Conservation (phyloP, 2,329 filamentous ascomycete species). For the Lasiodiplodia sp. region DNA sequence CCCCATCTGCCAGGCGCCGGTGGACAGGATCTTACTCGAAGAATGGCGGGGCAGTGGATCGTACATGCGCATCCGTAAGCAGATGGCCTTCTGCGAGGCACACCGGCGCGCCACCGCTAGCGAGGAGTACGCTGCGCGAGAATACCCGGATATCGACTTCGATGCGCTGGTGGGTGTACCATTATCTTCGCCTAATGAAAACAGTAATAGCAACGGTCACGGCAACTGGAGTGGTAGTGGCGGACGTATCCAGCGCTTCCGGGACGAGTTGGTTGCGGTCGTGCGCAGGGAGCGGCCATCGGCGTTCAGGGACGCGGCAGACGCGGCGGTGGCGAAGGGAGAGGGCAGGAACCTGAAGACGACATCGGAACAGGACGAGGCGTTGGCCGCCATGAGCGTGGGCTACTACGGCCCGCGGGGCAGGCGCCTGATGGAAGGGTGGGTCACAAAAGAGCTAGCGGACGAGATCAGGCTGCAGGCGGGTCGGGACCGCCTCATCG, state of each 20-base stretch:
- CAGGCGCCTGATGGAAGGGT: slow-evolving; percentile 70
- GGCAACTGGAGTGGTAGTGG: background rate
- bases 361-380: slow-evolving; percentile 51
- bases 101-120: slow-evolving; percentile 44
- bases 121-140: slow-evolving; percentile 57
- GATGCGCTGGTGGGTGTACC: slow-evolving; percentile 55
- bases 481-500: slow-evolving; percentile 41
- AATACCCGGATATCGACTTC: slow-evolving; percentile 80
- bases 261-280: slow-evolving; percentile 63
- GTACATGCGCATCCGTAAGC: slow-evolving; percentile 63
- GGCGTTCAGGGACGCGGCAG: slow-evolving; percentile 67
- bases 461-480: slow-evolving; percentile 38
- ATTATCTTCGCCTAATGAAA: background rate
- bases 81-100: slow-evolving; percentile 51
- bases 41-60: slow-evolving; percentile 36
- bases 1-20: slow-evolving; percentile 21
- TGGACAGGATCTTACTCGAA: slow-evolving; percentile 8
- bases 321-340: slow-evolving; percentile 63
- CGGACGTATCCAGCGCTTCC: slow-evolving; percentile 64
- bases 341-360: slow-evolving; percentile 67
- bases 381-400: slow-evolving; percentile 61
- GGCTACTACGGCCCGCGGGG: slow-evolving; percentile 87
- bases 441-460: slow-evolving; percentile 39
- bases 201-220: background rate
- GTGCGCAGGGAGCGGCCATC: slow-evolving; percentile 65